A percentile compares a stretch with the other conserved stretches of the same genome.
These are phyloP conservation scores for Marasmius sp. DNA, from an alignment of 1,284 basidiomycete species.

Conservation along the genomic window DNA sequence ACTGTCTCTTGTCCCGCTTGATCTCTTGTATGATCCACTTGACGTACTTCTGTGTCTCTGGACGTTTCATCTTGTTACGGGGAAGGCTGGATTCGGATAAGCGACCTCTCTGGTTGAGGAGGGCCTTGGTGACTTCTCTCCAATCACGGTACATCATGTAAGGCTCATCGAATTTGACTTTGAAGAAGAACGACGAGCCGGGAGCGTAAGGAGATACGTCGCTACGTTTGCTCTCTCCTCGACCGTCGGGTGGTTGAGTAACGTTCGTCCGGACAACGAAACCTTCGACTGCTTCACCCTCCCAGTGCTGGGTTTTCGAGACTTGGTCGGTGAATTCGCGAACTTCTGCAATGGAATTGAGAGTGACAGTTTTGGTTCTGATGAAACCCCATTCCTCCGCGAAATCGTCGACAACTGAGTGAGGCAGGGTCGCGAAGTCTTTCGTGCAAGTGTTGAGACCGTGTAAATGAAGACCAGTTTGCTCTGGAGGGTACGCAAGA, in stretches of 20 bases:
- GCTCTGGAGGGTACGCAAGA: constrained; percentile 76
- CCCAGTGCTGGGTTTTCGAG: constrained; percentile 73
- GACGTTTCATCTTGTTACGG: constrained; percentile 60
- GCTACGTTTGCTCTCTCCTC: constrained; percentile 19
- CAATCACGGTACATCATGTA: constrained; percentile 99
- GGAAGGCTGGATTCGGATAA: constrained; percentile 41
- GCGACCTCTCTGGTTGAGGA: constrained; percentile 48
- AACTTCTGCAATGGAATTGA: constrained; percentile 71
- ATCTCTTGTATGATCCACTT: constrained; percentile 77
- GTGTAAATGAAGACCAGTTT: constrained; percentile 92
- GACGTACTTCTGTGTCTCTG: constrained; percentile 68
- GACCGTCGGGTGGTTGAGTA: constrained; percentile 36
- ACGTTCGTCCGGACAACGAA: constrained; percentile 91
- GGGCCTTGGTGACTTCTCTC: constrained; percentile 87
- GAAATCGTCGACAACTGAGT: constrained; percentile 73
- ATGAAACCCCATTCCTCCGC: constrained; percentile 94
- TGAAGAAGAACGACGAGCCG: constrained; percentile 96
- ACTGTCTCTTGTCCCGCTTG: constrained; percentile 57
- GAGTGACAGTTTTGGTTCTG: constrained; percentile 63
- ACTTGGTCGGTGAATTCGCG: constrained; percentile 72
- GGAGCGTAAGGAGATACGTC: constrained; percentile 59
- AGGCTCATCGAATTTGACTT: constrained; percentile 98
- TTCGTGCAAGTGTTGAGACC: constrained; percentile 81
- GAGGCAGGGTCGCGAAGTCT: constrained; percentile 74
- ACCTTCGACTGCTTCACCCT: constrained; percentile 88